Evolutionary conservation across 768 basidiomycete genomes (phyloP), one percentile per base, ranked within the genome.

Genomic region (Mycena crocata): DNA sequence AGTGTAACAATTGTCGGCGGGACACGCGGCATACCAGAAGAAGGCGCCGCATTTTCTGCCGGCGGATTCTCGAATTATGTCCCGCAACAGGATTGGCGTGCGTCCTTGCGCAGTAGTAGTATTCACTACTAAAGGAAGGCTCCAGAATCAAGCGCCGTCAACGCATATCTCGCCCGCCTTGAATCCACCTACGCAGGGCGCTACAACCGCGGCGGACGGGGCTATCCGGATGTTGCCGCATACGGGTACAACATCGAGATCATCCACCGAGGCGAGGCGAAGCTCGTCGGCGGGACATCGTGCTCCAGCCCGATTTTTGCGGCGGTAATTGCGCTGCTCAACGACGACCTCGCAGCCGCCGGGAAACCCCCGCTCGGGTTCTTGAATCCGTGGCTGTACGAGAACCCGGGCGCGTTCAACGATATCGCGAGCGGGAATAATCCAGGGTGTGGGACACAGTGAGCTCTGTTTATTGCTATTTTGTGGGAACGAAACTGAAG

Each of bases 231-330:
- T 26, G 30, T 62, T 42, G 34, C 46, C 57, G 35, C 63, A 35
- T 37, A 39, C 19, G 51, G 48, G 45, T 62, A 54, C 21, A 54
- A 15, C 13, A 2, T 62, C 1, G 50, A 62, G 51, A 62, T 62
- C 37, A 32, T 51, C 26, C 30, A 32, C 10, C 7, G 45, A 10
- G 50, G 50, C 8, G 34, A 15, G 21, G 21, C 30, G 10, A n/a
- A n/a, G 1, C 21, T 34, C 3, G 72, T 80, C 31, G 73, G 54
- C 1, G 86, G 86, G 37, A 87, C 86, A 5, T 85, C 84, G 13
- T 79, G 80, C 6, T 32, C 84, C 0, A 48, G 80, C 12, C 85
- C 85, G 0, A 79, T 82, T 0, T 83, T 87, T 58, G 79, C 84
- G 0, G 76, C 77, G 40, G 71, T 85, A 50, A 71, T 85, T 23